A percentile compares a stretch with the other conserved stretches of the same genome.
These are phyloP conservation scores for Blastobotrys chiropterorum DNA, from an alignment of 805 yeast genomes.

Conservation along the genomic window DNA sequence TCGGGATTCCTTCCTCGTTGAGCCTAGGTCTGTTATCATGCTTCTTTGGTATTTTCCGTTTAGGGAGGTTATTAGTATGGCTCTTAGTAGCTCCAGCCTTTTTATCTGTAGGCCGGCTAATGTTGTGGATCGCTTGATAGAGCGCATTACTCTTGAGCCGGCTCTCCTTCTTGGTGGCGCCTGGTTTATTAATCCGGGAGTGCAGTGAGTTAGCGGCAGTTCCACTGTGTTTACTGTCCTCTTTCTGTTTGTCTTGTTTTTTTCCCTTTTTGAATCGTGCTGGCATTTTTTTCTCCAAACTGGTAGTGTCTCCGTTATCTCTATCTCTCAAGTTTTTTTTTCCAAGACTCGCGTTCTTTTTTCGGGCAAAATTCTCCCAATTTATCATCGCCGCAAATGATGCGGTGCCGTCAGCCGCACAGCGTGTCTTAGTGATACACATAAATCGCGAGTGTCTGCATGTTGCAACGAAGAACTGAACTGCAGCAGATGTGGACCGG, in stretches of 20 bases:
- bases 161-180: not conserved
- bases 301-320: too few relatives aligned
- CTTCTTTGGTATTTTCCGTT: not conserved
- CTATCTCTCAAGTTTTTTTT: not conserved
- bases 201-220: not conserved
- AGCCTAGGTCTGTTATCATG: not conserved
- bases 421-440: too few relatives aligned
- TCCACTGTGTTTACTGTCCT: not conserved
- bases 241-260: not conserved
- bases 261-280: not conserved
- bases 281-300: not conserved
- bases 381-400: too few relatives aligned
- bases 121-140: constrained; percentile 6
- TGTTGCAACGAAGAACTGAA: too few relatives aligned
- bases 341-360: too few relatives aligned
- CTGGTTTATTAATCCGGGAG: not conserved
- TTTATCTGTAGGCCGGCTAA: constrained; percentile 1
- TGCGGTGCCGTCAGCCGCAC: too few relatives aligned
- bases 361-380: too few relatives aligned
- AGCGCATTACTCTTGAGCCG: not conserved
- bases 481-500: too few relatives aligned
- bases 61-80: too few relatives aligned
- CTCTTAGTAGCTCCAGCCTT: not conserved
- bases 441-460: too few relatives aligned
- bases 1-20: not conserved